Base-by-base conservation (phyloP, 2,329 filamentous ascomycete species). In the Westerdykella aurantiaca region DNA sequence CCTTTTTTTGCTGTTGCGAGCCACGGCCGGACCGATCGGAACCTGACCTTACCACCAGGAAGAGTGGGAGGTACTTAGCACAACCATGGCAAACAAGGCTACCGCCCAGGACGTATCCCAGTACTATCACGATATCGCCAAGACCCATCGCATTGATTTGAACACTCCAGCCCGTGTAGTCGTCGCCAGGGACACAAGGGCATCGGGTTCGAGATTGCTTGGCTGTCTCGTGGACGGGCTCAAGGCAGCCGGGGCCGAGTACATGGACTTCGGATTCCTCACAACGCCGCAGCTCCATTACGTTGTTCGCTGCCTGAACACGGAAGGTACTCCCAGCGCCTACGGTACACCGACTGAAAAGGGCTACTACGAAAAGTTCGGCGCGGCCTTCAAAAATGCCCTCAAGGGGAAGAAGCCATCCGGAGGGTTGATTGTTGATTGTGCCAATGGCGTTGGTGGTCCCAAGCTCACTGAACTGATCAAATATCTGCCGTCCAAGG, bases 271-370 rank as follows among this genome's bases (percentile, higher is more conserved):
- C 73, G 93, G 91, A 70, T 83, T 90, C 64, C 76, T 96, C 60
- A 97, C 93, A 11, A 98, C 93, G 3, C 93, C 93, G n/a, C 93
- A 97, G 72, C 79, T 98, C 46, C 93, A 98, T 74, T 98, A 98
- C 71, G 77, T 97, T 52, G 91, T 91, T 25, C 87, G 93, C 52
- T 95, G 90, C 69, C 80, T 89, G 71, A 98, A 98, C 72, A 97
- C 91, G 1, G 80, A 93, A 58, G 87, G 86, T 48, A 94, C 88
- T 2, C 83, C 86, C 44, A 83, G 89, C 56, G 80, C 88, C 14
- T 98, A 97, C 64, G 93, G 93, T 45, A 82, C 88, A 63, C 80
- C 88, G 42, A 95, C 86, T 49, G 91, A 97, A 73, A 76, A 81
- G 46, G 93, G 93, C 31, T 98, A 98, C 72, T 97, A 97, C 69